Evolutionary conservation across 2,329 filamentous ascomycete species (phyloP).

Genomic region (Septoria petroselini): DNA sequence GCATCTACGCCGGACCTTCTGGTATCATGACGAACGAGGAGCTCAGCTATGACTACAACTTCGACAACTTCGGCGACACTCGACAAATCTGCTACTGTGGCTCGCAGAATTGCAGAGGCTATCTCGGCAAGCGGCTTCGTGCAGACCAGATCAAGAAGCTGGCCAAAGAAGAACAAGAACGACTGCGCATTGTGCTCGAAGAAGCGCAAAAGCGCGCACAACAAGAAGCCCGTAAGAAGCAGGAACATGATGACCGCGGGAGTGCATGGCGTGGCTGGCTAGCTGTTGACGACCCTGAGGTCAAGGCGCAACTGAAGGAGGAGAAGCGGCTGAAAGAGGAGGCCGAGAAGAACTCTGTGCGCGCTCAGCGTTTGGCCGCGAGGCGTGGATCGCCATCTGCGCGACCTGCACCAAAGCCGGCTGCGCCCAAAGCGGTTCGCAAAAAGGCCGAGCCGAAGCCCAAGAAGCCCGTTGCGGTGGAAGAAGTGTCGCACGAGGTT

Average conservation of each 20-base stretch:
- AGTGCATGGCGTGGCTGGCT: constrained; percentile 35
- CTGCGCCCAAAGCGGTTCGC: constrained; percentile 11
- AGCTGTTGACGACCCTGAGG: constrained; percentile 33
- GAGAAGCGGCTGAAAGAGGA: constrained; percentile 34
- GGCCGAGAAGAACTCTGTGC: constrained; percentile 30
- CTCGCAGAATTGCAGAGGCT: constrained; percentile 58
- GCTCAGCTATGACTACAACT: constrained; percentile 88
- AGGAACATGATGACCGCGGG: constrained; percentile 29
- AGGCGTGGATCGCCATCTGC: constrained; percentile 9
- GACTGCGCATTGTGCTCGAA: constrained; percentile 28
- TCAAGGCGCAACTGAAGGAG: constrained; percentile 29
- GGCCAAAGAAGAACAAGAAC: constrained; percentile 31
- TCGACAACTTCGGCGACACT: constrained; percentile 48
- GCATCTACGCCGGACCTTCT: constrained; percentile 83
- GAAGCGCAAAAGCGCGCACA: constrained; percentile 30
- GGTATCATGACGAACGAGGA: constrained; percentile 95
- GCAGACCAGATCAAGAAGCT: constrained; percentile 33
- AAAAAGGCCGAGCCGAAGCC: constrained; percentile 20
- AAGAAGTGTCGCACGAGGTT: constrained; percentile 4
- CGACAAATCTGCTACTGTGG: constrained; percentile 61
- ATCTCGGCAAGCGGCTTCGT: constrained; percentile 45
- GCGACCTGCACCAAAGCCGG: constrained; percentile 2
- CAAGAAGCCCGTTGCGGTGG: constrained; percentile 11
- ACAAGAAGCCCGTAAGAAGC: constrained; percentile 34
- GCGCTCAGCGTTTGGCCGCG: constrained; percentile 29